Base-by-base conservation (phyloP, 148 eudicot species). In the Vaccinium macrocarpon region DNA sequence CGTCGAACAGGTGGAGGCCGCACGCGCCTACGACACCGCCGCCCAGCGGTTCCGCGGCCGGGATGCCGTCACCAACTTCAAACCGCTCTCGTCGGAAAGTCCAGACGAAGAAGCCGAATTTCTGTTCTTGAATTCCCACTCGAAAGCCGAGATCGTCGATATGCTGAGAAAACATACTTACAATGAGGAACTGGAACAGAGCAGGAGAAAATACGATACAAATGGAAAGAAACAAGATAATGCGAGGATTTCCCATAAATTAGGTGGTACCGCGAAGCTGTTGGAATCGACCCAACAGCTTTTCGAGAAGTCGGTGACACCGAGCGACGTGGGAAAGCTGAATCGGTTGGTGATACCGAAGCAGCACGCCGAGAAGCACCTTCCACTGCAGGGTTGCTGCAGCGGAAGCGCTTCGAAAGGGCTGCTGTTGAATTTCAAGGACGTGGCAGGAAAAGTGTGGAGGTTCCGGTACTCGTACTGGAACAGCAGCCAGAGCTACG, bases 21-120 rank as follows among this genome's bases (percentile, higher is more conserved):
- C 98, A 0, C 82, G 88, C 1, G 92, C 97, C 2, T 96, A 96
- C 87, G 99, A 96, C 87, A 86, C 91, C 66, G 99, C 99, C 1
- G 99, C 95, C 2, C 94, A 89, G 64, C 90, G 98, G 0, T 96
- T 93, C 87, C 97, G 98, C 6, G 98, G 98, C 87, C 94, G 95
- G 29, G 98, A 96, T 83, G 98, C 98, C 13, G 97, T 94, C 19
- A 91, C 95, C 0, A 96, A 94, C 87, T 90, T 96, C 91, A 92
- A 91, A 72, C 89, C 93, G 0, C 76, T 90, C 38, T 68, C 42
- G 61, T 74, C 85, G 12, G 89, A 78, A 25, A 56, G 84, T 2
- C 61, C 85, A 0, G 89, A 84, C 0, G 86, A 85, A 8, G 91
- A 87, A 0, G 80, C 78, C 2, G 92, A 89, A 8, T 59, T 86